Conservation (phyloP, 495 filamentous ascomycete genomes). For the Bombardia bombarda region DNA sequence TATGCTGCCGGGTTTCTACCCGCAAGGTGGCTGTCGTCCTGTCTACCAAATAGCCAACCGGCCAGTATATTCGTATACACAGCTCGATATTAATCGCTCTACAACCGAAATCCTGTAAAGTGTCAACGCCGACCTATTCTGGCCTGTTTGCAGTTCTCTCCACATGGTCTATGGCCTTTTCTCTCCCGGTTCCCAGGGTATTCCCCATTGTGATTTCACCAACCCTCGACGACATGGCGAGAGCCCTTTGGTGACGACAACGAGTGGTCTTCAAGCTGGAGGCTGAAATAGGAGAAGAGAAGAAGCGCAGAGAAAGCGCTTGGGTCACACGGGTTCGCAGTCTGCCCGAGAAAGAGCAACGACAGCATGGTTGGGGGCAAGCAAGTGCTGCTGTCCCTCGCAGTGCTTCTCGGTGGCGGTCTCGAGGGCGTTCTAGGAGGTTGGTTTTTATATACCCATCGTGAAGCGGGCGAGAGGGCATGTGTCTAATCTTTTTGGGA, state of each 20-base stretch:
- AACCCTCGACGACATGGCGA: slow-evolving; percentile 11
- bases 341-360: slow-evolving; percentile 1
- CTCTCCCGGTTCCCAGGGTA: background rate
- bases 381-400: slow-evolving; percentile 22
- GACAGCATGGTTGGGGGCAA: slow-evolving; percentile 22
- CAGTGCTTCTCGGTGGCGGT: slow-evolving; percentile 19
- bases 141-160: no score
- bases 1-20: background rate
- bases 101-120: slow-evolving; percentile 4
- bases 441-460: slow-evolving; percentile 4
- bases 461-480: no score
- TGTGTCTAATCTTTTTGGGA: background rate
- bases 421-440: slow-evolving; percentile 20
- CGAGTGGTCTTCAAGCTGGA: background rate
- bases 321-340: no score
- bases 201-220: background rate
- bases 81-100: slow-evolving; percentile 10
- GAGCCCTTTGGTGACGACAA: slow-evolving; percentile 10
- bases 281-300: background rate
- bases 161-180: background rate
- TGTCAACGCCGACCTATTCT: background rate
- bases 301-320: background rate
- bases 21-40: background rate
- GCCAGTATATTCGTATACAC: no score
- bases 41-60: no score